These are phyloP conservation scores for Wickerhamiella azymoides DNA, from an alignment of 805 yeast species.

Conservation along the genomic window DNA sequence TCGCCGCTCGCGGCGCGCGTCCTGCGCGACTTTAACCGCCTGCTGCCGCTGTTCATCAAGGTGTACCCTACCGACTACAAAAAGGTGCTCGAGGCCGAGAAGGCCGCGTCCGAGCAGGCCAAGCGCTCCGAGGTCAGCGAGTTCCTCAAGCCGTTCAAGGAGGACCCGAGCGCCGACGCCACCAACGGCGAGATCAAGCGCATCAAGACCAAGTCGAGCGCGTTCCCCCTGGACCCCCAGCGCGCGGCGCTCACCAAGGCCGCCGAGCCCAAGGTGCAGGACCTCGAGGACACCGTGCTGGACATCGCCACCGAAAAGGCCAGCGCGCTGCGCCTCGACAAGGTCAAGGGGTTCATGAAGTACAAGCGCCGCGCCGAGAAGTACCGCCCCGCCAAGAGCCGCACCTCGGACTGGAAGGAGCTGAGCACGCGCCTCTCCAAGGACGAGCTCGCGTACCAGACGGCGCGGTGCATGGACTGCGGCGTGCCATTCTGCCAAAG, in stretches of 20 bases:
- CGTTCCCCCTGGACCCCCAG: conserved; percentile 13
- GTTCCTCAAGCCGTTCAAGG: conserved; percentile 52
- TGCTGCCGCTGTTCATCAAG: conserved; percentile 79
- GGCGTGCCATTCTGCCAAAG: conserved; percentile 99
- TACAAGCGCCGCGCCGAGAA: conserved; percentile 80
- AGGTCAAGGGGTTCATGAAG: conserved; percentile 82
- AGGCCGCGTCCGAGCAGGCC: conserved; percentile 46
- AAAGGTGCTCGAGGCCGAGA: conserved; percentile 71
- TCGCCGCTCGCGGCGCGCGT: conserved; percentile 80
- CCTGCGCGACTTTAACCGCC: conserved; percentile 74
- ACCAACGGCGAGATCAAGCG: conserved; percentile 77
- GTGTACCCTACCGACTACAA: conserved; percentile 88
- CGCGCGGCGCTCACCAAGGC: conserved; percentile 30
- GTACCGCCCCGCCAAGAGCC: conserved; percentile 60
- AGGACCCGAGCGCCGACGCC: conserved; percentile 72
- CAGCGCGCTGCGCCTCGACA: conserved; percentile 55
- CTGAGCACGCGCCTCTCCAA: conserved; percentile 66
- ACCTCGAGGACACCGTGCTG: conserved; percentile 75
- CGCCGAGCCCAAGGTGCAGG: conserved; percentile 75
- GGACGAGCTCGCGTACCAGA: conserved; percentile 77
- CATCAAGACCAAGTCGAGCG: conserved; percentile 19
- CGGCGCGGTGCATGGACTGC: conserved; percentile 99
- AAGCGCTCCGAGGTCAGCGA: conserved; percentile 44
- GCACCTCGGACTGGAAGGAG: conserved; percentile 89
- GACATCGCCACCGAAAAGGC: conserved; percentile 48